A percentile compares a stretch with the other conserved stretches of the same genome.
Evolutionary conservation across 306 rosid species (phyloP).

Genomic region (Bauhinia variegata): DNA sequence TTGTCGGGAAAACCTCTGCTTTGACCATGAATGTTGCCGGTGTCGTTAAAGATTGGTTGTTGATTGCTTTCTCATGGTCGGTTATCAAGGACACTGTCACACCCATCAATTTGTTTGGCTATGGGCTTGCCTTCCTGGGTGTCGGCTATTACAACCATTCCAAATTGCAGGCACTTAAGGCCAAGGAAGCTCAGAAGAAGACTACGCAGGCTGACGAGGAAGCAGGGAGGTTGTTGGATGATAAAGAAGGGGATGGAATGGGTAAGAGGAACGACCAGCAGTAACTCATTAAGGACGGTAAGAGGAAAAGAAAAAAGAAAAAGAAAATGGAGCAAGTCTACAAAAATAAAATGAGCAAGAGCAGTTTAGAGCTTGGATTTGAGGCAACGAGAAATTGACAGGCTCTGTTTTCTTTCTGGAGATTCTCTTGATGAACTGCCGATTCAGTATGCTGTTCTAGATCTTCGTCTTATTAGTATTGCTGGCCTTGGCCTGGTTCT

Average conservation of each 20-base stretch:
- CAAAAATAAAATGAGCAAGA: slow-evolving; percentile 44
- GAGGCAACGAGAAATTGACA: background rate
- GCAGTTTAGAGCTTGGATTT: slow-evolving; percentile 9
- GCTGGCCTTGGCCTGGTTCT: slow-evolving; percentile 34
- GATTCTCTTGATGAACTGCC: slow-evolving; percentile 9
- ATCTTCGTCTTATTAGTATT: slow-evolving; percentile 28
- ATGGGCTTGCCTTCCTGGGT: slow-evolving; percentile 62
- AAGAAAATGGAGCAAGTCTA: too few relatives aligned
- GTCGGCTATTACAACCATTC: slow-evolving; percentile 68
- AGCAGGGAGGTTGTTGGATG: slow-evolving; percentile 52
- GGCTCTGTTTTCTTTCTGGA: slow-evolving; percentile 3
- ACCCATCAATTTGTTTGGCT: slow-evolving; percentile 59
- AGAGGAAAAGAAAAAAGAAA: slow-evolving; percentile 37
- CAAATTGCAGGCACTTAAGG: slow-evolving; percentile 59
- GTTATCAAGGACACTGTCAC: slow-evolving; percentile 69
- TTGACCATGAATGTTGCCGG: slow-evolving; percentile 73
- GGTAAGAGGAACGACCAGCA: slow-evolving; percentile 48
- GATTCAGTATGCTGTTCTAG: slow-evolving; percentile 40
- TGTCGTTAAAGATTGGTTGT: slow-evolving; percentile 65
- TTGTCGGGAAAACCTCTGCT: slow-evolving; percentile 69
- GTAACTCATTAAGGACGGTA: slow-evolving; percentile 43
- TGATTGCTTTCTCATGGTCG: slow-evolving; percentile 69
- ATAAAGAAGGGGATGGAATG: slow-evolving; percentile 49
- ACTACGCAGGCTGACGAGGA: slow-evolving; percentile 54
- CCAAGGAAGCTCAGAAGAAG: slow-evolving; percentile 64